Evolutionary conservation across 371 early-diverging fungal species (phyloP).

Genomic region (Funneliformis caledonium): DNA sequence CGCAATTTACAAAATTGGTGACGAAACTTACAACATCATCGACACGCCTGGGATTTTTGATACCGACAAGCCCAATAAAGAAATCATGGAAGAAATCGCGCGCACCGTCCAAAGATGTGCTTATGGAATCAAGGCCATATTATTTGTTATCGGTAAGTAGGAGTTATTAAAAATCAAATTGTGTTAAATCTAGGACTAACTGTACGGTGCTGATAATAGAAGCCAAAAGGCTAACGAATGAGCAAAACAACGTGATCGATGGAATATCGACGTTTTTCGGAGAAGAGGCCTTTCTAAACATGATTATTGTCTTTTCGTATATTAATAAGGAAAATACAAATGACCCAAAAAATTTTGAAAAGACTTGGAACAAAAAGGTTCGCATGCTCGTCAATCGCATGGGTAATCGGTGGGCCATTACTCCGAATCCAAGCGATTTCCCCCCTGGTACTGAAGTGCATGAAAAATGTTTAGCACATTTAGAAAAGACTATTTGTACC

Average conservation of each 20-base stretch:
- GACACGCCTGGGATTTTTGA: slow-evolving; percentile 31
- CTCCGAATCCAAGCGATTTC: background rate
- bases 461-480: background rate
- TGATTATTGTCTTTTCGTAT: slow-evolving; percentile 17
- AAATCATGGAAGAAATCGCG: slow-evolving; percentile 2
- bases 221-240: background rate
- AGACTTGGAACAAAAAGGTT: background rate
- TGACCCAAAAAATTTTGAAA: background rate
- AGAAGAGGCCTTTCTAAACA: background rate
- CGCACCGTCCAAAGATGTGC: slow-evolving; percentile 12
- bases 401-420: slow-evolving; percentile 8
- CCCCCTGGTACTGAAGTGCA: background rate
- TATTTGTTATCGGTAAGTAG: slow-evolving; percentile 15
- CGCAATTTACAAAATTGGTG: background rate
- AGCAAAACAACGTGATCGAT: slow-evolving; percentile 14
- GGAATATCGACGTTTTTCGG: slow-evolving; percentile 13
- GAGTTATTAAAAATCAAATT: background rate
- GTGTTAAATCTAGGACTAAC: background rate
- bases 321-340: background rate
- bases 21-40: background rate
- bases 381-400: background rate
- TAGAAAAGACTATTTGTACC: background rate
- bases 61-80: background rate
- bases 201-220: background rate
- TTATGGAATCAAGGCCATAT: slow-evolving; percentile 23